Percentiles rank a stretch among this genome's conserved stretches.
These are phyloP conservation scores for Basidiobolus meristosporus DNA, from an alignment of 371 early-diverging fungal species.

Conservation along the genomic window DNA sequence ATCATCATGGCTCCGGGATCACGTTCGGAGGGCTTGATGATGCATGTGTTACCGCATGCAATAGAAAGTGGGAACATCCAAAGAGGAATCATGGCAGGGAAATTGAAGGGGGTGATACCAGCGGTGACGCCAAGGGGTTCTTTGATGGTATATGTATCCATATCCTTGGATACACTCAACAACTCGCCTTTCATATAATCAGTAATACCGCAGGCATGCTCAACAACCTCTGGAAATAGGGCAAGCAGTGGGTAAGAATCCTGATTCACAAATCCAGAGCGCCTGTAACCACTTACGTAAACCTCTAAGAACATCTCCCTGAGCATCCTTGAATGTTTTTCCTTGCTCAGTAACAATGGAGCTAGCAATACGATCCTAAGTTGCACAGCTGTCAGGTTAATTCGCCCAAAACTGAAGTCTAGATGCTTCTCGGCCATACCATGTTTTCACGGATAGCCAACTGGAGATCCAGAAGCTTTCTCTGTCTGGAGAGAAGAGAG, in stretches of 20 bases:
- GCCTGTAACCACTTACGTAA: constrained; percentile 24
- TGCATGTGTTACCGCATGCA: constrained; percentile 72
- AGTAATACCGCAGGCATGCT: constrained; percentile 68
- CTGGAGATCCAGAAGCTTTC: constrained; percentile 85
- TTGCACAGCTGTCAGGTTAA: too few relatives aligned
- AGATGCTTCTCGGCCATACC: constrained; percentile 9
- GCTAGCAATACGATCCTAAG: constrained; percentile 51
- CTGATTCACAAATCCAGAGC: too few relatives aligned
- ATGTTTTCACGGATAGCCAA: constrained; percentile 64
- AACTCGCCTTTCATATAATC: constrained; percentile 65
- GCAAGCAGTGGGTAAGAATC: too few relatives aligned
- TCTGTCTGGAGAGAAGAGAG: constrained; percentile 67
- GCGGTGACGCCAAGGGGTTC: constrained; percentile 92
- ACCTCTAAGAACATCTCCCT: constrained; percentile 79
- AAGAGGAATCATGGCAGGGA: constrained; percentile 85
- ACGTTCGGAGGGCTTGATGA: constrained; percentile 91
- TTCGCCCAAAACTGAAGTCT: too few relatives aligned
- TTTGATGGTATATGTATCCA: constrained; percentile 90
- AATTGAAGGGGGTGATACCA: constrained; percentile 92
- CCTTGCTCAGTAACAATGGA: constrained; percentile 87
- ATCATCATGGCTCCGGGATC: constrained; percentile 93
- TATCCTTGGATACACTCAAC: constrained; percentile 74
- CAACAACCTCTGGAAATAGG: constrained; percentile 86
- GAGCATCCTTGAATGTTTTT: constrained; percentile 86
- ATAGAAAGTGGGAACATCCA: constrained; percentile 96